These are phyloP conservation scores for Trichocomaceae sp. DNA, from an alignment of 2,329 filamentous ascomycete species.

Conservation along the genomic window DNA sequence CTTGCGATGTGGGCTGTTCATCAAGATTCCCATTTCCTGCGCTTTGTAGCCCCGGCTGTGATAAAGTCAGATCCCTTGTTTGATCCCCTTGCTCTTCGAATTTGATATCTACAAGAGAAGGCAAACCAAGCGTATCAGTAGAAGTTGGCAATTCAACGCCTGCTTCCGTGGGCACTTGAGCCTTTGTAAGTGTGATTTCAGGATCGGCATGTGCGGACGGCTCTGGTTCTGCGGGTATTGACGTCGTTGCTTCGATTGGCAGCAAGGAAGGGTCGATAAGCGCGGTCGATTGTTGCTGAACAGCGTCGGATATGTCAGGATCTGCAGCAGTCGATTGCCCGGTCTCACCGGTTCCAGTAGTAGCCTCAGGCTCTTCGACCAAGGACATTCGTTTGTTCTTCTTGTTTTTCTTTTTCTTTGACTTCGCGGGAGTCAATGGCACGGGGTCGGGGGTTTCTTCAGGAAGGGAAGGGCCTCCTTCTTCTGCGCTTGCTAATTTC, in stretches of 20 bases:
- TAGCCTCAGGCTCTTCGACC: constrained; percentile 16
- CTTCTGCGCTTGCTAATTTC: not conserved
- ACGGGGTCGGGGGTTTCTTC: not conserved
- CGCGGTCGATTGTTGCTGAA: not conserved
- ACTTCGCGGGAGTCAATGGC: constrained; percentile 19
- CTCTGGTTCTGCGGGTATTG: not conserved
- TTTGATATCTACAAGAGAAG: not conserved
- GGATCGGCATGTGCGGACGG: not conserved
- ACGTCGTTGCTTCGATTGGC: not conserved
- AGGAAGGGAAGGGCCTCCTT: not conserved
- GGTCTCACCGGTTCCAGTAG: not conserved
- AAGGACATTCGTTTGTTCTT: constrained; percentile 28
- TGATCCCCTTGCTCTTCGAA: not conserved
- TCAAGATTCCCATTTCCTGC: not conserved
- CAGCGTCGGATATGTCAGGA: not conserved
- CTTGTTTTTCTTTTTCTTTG: constrained; percentile 39
- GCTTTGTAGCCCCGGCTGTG: not conserved
- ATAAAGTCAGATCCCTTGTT: not conserved
- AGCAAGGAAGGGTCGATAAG: not conserved
- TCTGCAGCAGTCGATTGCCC: not conserved
- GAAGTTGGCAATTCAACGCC: not conserved
- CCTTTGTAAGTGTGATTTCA: not conserved
- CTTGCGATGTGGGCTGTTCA: not conserved
- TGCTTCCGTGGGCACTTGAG: not conserved
- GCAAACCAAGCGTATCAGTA: not conserved